Percentiles rank a stretch among this genome's conserved stretches.
Evolutionary conservation across 2,329 filamentous ascomycete genomes (phyloP).

Genomic region (Aspergillus pseudoterreus): DNA sequence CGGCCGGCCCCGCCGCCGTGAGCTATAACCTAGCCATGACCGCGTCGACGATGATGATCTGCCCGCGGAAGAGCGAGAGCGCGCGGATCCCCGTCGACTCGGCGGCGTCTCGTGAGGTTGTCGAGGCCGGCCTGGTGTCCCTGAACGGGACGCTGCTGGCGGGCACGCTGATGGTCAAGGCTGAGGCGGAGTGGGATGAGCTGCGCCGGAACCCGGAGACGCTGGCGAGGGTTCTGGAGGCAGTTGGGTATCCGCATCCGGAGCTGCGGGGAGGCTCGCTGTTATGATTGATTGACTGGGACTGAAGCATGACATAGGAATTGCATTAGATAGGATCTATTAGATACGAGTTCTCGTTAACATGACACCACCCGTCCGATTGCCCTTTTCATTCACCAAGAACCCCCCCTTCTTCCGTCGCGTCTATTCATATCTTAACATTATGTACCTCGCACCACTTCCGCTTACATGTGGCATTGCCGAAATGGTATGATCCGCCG

Average conservation of each 20-base stretch:
- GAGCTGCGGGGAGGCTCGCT: constrained; percentile 14
- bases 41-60: constrained; percentile 50
- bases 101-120: constrained; percentile 27
- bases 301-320: background rate
- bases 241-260: constrained; percentile 38
- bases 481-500: constrained; percentile 58
- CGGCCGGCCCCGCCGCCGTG: constrained; percentile 42
- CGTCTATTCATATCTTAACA: constrained; percentile 6
- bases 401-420: background rate
- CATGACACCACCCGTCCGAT: background rate
- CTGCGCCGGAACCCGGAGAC: constrained; percentile 39
- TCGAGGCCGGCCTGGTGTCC: constrained; percentile 41
- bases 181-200: constrained; percentile 51
- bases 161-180: constrained; percentile 58
- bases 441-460: constrained; percentile 53
- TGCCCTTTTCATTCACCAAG: background rate
- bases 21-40: constrained; percentile 61
- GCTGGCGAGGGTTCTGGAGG: constrained; percentile 42
- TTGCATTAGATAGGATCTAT: background rate
- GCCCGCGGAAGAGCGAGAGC: constrained; percentile 48
- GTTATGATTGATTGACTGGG: constrained; percentile 10
- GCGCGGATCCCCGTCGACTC: constrained; percentile 38
- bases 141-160: constrained; percentile 57
- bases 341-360: background rate
- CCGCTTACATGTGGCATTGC: constrained; percentile 60